Conservation (phyloP, 768 basidiomycete genomes). For the Hypholoma fasciculare region DNA sequence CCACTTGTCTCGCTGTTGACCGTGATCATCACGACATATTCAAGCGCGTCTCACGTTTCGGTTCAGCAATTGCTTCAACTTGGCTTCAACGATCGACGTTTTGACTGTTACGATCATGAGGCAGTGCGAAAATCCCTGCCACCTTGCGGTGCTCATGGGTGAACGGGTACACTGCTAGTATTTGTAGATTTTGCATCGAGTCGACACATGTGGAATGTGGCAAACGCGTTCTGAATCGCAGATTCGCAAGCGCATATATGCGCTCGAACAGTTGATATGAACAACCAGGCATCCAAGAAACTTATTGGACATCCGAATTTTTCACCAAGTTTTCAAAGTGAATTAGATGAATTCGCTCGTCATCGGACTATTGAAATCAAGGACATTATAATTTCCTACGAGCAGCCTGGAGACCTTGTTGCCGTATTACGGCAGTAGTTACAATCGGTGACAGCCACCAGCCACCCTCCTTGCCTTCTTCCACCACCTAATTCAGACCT, state of each 20-base stretch:
- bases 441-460: not conserved
- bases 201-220: not conserved
- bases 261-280: not conserved
- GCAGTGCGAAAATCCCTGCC: too few relatives aligned
- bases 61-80: too few relatives aligned
- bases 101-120: too few relatives aligned
- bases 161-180: too few relatives aligned
- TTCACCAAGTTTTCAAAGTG: too few relatives aligned
- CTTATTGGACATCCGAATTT: not conserved
- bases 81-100: too few relatives aligned
- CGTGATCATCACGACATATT: not conserved
- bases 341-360: too few relatives aligned
- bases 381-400: not conserved
- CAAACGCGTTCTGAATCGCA: not conserved
- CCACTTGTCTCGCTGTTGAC: not conserved
- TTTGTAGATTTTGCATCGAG: too few relatives aligned
- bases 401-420: not conserved
- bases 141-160: too few relatives aligned
- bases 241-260: not conserved
- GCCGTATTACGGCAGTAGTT: not conserved
- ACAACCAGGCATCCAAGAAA: too few relatives aligned
- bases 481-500: not conserved
- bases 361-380: too few relatives aligned
- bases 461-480: not conserved
- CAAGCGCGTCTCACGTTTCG: too few relatives aligned